Conservation (phyloP, 1,284 basidiomycete species). For the Ustilago curta region DNA sequence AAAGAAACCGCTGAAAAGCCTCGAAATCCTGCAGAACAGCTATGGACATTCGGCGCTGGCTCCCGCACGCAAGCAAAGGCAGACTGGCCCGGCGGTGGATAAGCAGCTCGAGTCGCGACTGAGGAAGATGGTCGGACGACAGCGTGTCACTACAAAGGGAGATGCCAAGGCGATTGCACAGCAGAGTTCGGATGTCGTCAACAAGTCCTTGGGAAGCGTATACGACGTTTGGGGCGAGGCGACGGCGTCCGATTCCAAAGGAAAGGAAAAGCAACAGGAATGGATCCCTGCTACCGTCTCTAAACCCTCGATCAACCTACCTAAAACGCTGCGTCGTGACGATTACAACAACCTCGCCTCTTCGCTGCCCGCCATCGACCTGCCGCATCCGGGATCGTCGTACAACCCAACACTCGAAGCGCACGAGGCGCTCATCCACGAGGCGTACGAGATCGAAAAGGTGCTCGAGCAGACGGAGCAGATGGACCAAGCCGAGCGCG, state of each 20-base stretch:
- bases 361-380: constrained; percentile 75
- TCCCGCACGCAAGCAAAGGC: constrained; percentile 73
- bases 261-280: constrained; percentile 49
- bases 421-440: constrained; percentile 80
- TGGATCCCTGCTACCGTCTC: constrained; percentile 21
- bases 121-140: constrained; percentile 44
- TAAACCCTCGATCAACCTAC: constrained; percentile 27
- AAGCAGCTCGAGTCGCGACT: constrained; percentile 49
- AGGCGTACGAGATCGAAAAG: constrained; percentile 78
- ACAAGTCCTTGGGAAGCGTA: constrained; percentile 20
- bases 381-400: constrained; percentile 88
- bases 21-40: constrained; percentile 84
- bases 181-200: constrained; percentile 25
- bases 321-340: constrained; percentile 36
- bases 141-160: constrained; percentile 19
- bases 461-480: constrained; percentile 75
- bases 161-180: constrained; percentile 26
- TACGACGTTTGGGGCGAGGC: constrained; percentile 42
- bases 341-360: constrained; percentile 35
- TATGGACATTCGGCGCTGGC: constrained; percentile 75
- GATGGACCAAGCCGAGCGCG: constrained; percentile 37
- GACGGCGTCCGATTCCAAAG: not conserved
- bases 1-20: constrained; percentile 77
- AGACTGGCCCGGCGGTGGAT: constrained; percentile 22
- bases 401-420: constrained; percentile 88